Evolutionary conservation across 345 rosid genomes (phyloP).

Genomic region (Eucalyptus regnans): DNA sequence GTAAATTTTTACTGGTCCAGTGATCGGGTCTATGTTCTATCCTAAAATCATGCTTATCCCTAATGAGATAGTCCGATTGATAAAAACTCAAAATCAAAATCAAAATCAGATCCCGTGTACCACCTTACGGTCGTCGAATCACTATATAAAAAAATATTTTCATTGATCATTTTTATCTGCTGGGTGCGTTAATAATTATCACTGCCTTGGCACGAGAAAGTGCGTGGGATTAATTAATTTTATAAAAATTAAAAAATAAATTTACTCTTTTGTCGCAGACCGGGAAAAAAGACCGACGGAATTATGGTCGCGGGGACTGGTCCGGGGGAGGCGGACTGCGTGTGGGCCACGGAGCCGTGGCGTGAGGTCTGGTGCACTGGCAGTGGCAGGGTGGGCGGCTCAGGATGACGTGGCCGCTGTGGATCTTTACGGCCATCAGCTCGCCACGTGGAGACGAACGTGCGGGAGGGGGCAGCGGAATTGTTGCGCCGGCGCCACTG

Average conservation of each 20-base stretch:
- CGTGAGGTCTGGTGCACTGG: neutral
- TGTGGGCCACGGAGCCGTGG: neutral
- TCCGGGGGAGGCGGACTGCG: neutral
- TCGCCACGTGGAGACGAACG: neutral
- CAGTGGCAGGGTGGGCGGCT: neutral
- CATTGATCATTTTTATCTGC: neutral
- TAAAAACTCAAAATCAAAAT: neutral
- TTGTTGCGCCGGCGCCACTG: neutral
- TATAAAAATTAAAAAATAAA: neutral
- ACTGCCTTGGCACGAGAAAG: neutral
- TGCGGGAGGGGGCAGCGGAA: neutral
- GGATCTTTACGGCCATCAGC: neutral
- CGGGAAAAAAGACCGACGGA: neutral
- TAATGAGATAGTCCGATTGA: fast-evolving
- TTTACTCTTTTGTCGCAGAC: neutral
- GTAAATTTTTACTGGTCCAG: no score
- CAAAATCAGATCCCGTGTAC: neutral
- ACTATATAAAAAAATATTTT: neutral
- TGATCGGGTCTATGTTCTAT: fast-evolving
- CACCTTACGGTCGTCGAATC: neutral
- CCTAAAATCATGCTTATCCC: fast-evolving
- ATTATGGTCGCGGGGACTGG: neutral
- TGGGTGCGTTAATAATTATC: neutral
- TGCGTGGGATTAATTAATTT: neutral
- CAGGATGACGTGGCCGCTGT: neutral